Evolutionary conservation across 2,329 filamentous ascomycete species (phyloP).

Genomic region (Paecilomyces dactylethromorphus): DNA sequence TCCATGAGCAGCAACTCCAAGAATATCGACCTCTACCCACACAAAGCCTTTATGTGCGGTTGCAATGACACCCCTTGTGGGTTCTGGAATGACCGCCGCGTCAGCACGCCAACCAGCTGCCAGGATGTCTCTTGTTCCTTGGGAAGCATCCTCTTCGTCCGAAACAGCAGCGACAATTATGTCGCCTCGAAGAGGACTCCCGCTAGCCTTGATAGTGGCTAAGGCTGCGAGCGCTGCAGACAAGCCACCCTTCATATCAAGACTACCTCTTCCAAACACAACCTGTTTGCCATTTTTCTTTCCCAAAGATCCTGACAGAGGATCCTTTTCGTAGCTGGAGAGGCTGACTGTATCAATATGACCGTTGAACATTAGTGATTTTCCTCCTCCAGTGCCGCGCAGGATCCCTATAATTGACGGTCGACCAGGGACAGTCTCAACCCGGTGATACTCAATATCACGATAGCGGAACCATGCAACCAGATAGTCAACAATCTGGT

Average conservation of each 20-base stretch:
- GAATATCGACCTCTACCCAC: slow-evolving; percentile 28
- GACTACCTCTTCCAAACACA: slow-evolving; percentile 41
- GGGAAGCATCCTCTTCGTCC: slow-evolving; percentile 47
- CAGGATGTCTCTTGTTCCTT: slow-evolving; percentile 47
- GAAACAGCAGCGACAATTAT: slow-evolving; percentile 49
- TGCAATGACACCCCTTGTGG: slow-evolving; percentile 38
- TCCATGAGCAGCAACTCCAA: slow-evolving; percentile 29
- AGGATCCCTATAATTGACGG: slow-evolving; percentile 47
- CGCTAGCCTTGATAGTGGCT: slow-evolving; percentile 24
- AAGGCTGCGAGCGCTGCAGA: slow-evolving; percentile 42
- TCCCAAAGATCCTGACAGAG: slow-evolving; percentile 37
- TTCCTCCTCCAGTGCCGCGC: slow-evolving; percentile 42
- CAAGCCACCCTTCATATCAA: slow-evolving; percentile 39
- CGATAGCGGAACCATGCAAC: slow-evolving; percentile 47
- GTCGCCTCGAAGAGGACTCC: slow-evolving; percentile 36
- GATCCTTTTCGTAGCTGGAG: slow-evolving; percentile 40
- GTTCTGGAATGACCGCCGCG: slow-evolving; percentile 45
- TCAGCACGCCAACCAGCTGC: slow-evolving; percentile 49
- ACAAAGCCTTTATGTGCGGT: slow-evolving; percentile 47
- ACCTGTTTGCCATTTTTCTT: slow-evolving; percentile 25
- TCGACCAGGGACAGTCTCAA: slow-evolving; percentile 41
- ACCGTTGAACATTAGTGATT: slow-evolving; percentile 48
- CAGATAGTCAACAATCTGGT: slow-evolving; percentile 41
- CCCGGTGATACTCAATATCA: slow-evolving; percentile 44
- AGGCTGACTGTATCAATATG: slow-evolving; percentile 49